Evolutionary conservation across 1,284 basidiomycete genomes (phyloP).

Genomic region (Ustilago trichophora): DNA sequence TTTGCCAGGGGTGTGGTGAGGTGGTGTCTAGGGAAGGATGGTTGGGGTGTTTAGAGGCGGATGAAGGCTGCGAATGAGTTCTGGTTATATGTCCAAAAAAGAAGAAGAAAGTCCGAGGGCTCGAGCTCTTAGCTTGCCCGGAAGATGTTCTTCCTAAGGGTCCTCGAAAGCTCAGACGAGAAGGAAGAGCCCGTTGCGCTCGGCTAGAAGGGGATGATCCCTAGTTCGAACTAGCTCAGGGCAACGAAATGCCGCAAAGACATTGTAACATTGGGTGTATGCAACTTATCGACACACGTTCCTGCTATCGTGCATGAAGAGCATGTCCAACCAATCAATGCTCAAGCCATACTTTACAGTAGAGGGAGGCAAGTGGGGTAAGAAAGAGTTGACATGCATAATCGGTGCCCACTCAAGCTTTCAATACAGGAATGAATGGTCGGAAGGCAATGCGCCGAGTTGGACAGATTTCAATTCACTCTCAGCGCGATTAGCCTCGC

Average conservation of each 20-base stretch:
- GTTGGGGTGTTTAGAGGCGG: slow-evolving; percentile 3
- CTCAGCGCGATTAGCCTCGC: slow-evolving; percentile 7
- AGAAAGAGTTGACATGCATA: slow-evolving; percentile 6
- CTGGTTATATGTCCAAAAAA: background rate
- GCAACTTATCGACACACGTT: too few species aligned
- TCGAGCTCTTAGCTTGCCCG: background rate
- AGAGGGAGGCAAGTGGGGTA: too few species aligned
- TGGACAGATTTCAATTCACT: slow-evolving; percentile 4
- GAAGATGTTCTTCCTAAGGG: background rate
- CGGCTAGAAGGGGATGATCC: slow-evolving; percentile 7
- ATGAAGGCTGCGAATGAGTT: background rate
- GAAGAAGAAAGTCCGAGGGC: too few species aligned
- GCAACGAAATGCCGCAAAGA: background rate
- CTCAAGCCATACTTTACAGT: too few species aligned
- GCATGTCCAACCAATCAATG: background rate
- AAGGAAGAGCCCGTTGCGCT: background rate
- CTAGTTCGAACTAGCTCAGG: too few species aligned
- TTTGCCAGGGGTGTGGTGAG: background rate
- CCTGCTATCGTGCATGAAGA: slow-evolving; percentile 25
- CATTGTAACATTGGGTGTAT: too few species aligned
- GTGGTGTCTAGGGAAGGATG: slow-evolving; percentile 2
- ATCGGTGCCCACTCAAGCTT: background rate
- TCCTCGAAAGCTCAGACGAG: background rate
- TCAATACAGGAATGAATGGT: background rate
- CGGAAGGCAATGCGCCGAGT: slow-evolving; percentile 12